phyloP scores from a whole-genome alignment of 108 stramenopile genomes.

The Cyclostephanos invisitatus region DNA sequence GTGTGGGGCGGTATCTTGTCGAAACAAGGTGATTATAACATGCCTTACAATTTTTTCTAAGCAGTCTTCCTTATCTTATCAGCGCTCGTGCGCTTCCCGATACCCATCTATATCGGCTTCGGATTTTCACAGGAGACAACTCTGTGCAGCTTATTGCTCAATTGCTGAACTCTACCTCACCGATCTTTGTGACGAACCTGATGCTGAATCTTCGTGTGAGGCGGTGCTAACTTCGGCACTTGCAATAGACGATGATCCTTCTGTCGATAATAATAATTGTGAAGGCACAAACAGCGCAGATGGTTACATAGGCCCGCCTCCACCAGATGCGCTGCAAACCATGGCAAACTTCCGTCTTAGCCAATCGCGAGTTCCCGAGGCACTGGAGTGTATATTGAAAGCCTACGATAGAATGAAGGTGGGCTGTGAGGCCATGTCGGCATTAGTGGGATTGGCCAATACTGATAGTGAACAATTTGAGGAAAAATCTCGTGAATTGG shows the following conservation, averaged over 20 bases:
- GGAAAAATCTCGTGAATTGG: slow-evolving; percentile 40
- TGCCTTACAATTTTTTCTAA: background rate
- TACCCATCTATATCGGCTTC: background rate
- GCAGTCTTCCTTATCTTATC: background rate
- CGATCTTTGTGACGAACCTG: slow-evolving; percentile 85
- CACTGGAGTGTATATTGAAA: slow-evolving; percentile 60
- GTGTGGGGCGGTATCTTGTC: slow-evolving; percentile 24
- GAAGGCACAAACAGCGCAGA: slow-evolving; percentile 10
- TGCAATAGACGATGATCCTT: slow-evolving; percentile 47
- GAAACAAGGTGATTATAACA: slow-evolving; percentile 35
- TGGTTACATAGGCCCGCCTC: slow-evolving; percentile 35
- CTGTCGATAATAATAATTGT: background rate
- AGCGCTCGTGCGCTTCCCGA: background rate
- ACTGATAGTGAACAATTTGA: slow-evolving; percentile 51
- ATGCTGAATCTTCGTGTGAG: slow-evolving; percentile 80
- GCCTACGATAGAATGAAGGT: slow-evolving; percentile 73
- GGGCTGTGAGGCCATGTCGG: slow-evolving; percentile 77
- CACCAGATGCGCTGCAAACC: slow-evolving; percentile 85
- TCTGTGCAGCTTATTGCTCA: slow-evolving; percentile 76
- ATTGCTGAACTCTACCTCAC: slow-evolving; percentile 88
- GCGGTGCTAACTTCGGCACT: slow-evolving; percentile 61
- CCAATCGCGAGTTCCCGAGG: slow-evolving; percentile 71
- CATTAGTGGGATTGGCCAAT: slow-evolving; percentile 65
- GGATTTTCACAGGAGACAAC: slow-evolving; percentile 49
- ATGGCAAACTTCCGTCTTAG: slow-evolving; percentile 79